These are phyloP conservation scores for Suillus placidus DNA, from an alignment of 768 basidiomycete species.

Conservation along the genomic window DNA sequence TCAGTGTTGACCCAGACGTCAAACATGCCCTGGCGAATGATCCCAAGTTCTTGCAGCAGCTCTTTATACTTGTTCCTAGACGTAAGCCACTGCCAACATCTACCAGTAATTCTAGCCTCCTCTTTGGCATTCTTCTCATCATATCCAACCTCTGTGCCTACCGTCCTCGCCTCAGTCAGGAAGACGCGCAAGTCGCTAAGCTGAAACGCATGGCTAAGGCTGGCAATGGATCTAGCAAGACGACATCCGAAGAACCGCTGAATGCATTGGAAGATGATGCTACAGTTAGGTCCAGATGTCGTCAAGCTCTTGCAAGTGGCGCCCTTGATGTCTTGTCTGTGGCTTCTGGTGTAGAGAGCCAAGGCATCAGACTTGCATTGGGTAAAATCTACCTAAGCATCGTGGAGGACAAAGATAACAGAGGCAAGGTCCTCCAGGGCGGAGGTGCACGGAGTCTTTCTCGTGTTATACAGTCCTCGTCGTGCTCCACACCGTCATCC, in stretches of 20 bases:
- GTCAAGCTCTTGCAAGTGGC: constrained; percentile 59
- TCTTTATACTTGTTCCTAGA: constrained; percentile 60
- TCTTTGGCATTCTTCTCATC: constrained; percentile 80
- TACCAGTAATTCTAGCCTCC: constrained; percentile 50
- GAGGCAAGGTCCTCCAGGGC: constrained; percentile 74
- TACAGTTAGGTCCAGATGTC: constrained; percentile 64
- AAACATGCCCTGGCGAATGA: constrained; percentile 66
- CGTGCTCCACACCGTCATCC: constrained; percentile 37
- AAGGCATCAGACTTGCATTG: constrained; percentile 56
- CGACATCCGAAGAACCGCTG: constrained; percentile 29
- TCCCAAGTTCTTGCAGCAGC: constrained; percentile 52
- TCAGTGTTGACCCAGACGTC: constrained; percentile 62
- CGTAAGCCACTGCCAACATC: constrained; percentile 39
- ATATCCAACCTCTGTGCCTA: constrained; percentile 75
- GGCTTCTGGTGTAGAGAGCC: constrained; percentile 61
- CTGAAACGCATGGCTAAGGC: constrained; percentile 72
- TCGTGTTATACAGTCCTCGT: constrained; percentile 54
- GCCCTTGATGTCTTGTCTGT: constrained; percentile 65
- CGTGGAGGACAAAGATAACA: constrained; percentile 74
- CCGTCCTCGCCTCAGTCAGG: constrained; percentile 71
- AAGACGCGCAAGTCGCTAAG: constrained; percentile 82
- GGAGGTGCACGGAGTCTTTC: constrained; percentile 75
- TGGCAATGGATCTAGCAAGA: constrained; percentile 36
- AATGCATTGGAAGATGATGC: constrained; percentile 63
- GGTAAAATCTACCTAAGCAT: constrained; percentile 71